Conservation (phyloP, 495 filamentous ascomycete genomes). For the Penicillium crystallinum region DNA sequence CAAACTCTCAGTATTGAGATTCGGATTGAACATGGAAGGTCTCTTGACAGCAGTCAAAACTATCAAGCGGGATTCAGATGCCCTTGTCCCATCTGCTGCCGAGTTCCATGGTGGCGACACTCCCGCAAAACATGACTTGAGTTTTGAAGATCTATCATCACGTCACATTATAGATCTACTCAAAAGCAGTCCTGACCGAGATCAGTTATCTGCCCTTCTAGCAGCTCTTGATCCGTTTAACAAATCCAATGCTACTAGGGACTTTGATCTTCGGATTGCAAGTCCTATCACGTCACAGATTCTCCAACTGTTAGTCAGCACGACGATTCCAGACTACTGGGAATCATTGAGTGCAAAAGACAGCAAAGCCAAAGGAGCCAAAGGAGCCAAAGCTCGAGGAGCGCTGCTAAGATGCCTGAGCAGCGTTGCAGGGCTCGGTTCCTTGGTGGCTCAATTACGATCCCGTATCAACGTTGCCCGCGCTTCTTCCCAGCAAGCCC, state of each 20-base stretch:
- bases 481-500: slow-evolving; percentile 21
- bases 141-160: slow-evolving; percentile 35
- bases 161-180: slow-evolving; percentile 59
- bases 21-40: slow-evolving; percentile 33
- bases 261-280: slow-evolving; percentile 59
- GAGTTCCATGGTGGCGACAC: slow-evolving; percentile 10
- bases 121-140: slow-evolving; percentile 8
- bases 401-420: slow-evolving; percentile 62
- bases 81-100: slow-evolving; percentile 15
- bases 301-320: slow-evolving; percentile 60
- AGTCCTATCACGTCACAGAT: slow-evolving; percentile 63
- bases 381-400: slow-evolving; percentile 29
- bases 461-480: slow-evolving; percentile 38
- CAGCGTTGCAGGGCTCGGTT: slow-evolving; percentile 68
- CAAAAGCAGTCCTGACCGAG: slow-evolving; percentile 58
- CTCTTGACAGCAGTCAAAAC: slow-evolving; percentile 41
- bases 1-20: slow-evolving; percentile 4
- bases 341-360: slow-evolving; percentile 46
- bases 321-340: slow-evolving; percentile 77
- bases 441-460: slow-evolving; percentile 58
- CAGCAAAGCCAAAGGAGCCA: slow-evolving; percentile 26
- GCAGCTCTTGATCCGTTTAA: slow-evolving; percentile 46
- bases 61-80: slow-evolving; percentile 21
- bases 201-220: slow-evolving; percentile 50
- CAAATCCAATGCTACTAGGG: slow-evolving; percentile 21